Conservation (phyloP, 345 rosid genomes). For the Citrus mangshanensis region DNA sequence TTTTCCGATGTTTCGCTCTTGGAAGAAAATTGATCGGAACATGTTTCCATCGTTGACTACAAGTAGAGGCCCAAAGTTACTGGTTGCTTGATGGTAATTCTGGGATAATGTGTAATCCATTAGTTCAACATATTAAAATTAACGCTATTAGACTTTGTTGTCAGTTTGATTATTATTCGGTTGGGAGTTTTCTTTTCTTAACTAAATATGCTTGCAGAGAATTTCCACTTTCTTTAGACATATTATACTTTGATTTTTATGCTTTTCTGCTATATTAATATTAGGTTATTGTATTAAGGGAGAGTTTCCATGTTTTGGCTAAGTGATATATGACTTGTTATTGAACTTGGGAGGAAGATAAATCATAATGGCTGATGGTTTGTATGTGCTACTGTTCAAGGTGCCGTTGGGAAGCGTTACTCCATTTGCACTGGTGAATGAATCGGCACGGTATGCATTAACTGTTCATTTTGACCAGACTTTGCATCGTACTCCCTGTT, state of each 20-base stretch:
- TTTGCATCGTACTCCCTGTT: background rate
- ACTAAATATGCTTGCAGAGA: background rate
- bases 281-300: background rate
- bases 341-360: background rate
- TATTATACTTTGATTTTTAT: background rate
- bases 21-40: background rate
- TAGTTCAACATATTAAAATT: background rate
- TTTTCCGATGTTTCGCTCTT: background rate
- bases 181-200: too few species aligned
- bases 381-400: conserved; percentile 28
- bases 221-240: background rate
- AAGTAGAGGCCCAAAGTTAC: background rate
- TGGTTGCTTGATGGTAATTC: background rate
- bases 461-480: background rate
- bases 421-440: conserved; percentile 77
- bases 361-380: background rate
- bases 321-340: background rate
- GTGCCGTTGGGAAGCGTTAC: conserved; percentile 87
- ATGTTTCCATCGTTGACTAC: background rate
- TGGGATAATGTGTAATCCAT: background rate
- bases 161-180: background rate
- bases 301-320: background rate
- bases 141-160: background rate
- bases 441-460: conserved; percentile 68
- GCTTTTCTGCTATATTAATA: background rate